A percentile compares a stretch with the other conserved stretches of the same genome.
These are phyloP conservation scores for Pinus tabuliformis DNA, from an alignment of 75 land plant genomes.

Conservation along the genomic window DNA sequence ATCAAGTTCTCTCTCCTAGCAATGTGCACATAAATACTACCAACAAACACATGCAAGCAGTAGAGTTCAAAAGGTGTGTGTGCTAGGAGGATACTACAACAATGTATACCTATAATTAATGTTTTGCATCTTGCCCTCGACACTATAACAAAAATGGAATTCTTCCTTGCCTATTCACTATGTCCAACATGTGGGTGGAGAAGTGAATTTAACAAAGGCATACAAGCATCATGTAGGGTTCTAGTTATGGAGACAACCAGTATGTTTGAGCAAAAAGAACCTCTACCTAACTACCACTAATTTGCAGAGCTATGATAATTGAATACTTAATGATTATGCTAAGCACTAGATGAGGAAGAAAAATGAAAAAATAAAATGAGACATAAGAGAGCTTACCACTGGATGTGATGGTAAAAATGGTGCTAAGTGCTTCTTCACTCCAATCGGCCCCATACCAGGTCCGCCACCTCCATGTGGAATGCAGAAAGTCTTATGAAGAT, in stretches of 20 bases:
- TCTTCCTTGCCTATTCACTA: not conserved
- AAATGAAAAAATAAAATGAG: not conserved
- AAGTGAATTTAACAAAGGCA: slow-evolving; percentile 1
- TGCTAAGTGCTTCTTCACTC: slow-evolving; percentile 98
- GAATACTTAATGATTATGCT: not conserved
- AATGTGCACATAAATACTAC: no score
- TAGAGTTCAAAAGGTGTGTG: not conserved
- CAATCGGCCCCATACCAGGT: slow-evolving; percentile 99
- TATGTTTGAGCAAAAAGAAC: not conserved
- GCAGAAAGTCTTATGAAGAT: slow-evolving; percentile 98
- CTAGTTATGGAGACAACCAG: not conserved
- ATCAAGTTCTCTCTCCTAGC: not conserved
- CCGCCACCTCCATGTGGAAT: slow-evolving; percentile 99
- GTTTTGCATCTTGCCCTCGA: not conserved
- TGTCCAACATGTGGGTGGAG: not conserved
- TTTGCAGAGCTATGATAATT: not conserved
- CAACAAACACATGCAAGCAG: not conserved
- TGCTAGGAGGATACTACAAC: not conserved
- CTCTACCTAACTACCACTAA: not conserved
- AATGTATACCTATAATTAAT: not conserved
- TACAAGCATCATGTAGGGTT: not conserved
- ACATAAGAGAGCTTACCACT: slow-evolving; percentile 61
- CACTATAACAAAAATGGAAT: not conserved
- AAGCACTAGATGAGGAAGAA: not conserved
- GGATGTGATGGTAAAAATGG: slow-evolving; percentile 99